Base-by-base conservation (phyloP, 2,329 filamentous ascomycete genomes). In the Xylariaceae sp. region DNA sequence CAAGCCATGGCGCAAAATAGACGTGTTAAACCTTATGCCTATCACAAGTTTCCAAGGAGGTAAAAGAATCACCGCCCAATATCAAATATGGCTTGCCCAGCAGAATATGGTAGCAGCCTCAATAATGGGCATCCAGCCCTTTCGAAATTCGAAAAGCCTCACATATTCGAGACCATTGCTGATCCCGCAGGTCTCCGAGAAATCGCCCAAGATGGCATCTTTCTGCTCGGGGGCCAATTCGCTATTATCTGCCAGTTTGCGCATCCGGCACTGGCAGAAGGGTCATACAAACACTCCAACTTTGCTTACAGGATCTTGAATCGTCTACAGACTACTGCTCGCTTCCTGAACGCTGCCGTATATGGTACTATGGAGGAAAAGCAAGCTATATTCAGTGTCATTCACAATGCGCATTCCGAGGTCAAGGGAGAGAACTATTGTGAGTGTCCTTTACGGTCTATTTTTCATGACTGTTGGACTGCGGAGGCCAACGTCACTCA, bases 241-340 rank as follows among this genome's bases (percentile, higher is more conserved):
- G 56, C 56, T 11, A 53, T 58, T 35, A 36, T 57, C 2, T 54
- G 51, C 42, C 56, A 60, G 39, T 55, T 59, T 26, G 54, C 55
- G 1, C 55, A 57, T 19, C 53, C 54, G 11, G 51, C 37, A 3
- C 41, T 60, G 6, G 55, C 50, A 7, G 53, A 58, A 34, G 56
- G 55, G 24, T 52, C 42, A 13, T 51, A 43, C 39, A 49, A 50
- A 19, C 56, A 59, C 34, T 56, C 50, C 24, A 50, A 48, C 37
- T 60, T 59, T 31, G 52, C 52, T 4, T 46, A 42, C 2, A 47
- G 55, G 9, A 55, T 54, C 40, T 35, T 48, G 9, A 48, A 56
- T 17, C 49, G 55, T 3, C 49, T 56, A n/a, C 48, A 50, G 29
- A 56, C 55, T 24, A 60, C 52, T 0, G 43, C 49, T 16, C 49